phyloP scores from a whole-genome alignment of 2,329 filamentous ascomycete genomes.

The Setomelanomma holmii region DNA sequence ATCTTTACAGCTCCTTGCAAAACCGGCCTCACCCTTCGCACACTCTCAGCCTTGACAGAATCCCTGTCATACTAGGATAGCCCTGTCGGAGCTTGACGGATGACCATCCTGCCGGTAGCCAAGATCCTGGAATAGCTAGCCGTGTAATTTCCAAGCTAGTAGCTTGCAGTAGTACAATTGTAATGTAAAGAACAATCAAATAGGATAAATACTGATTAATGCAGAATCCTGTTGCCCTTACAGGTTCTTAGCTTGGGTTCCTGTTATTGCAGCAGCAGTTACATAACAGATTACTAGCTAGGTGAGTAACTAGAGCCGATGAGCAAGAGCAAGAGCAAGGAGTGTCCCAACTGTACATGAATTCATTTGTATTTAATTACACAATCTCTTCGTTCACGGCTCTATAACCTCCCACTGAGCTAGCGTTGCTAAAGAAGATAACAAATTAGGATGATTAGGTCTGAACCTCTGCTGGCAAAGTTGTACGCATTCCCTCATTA shows the following conservation, averaged over 20 bases:
- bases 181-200: too few relatives aligned
- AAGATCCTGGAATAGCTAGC: not conserved
- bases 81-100: not conserved
- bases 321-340: not conserved
- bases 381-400: not conserved
- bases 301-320: too few relatives aligned
- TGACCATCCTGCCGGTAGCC: not conserved
- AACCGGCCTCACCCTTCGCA: constrained; percentile 1
- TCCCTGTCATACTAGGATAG: constrained; percentile 3
- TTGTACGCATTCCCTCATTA: not conserved
- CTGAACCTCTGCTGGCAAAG: not conserved
- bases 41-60: not conserved
- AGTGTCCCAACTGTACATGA: not conserved
- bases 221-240: too few relatives aligned
- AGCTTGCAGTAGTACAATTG: too few relatives aligned
- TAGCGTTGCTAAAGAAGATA: not conserved
- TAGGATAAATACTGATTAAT: too few relatives aligned
- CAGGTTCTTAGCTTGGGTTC: too few relatives aligned
- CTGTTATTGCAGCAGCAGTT: too few relatives aligned
- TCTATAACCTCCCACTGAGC: not conserved
- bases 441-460: not conserved
- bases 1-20: too few relatives aligned
- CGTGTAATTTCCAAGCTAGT: not conserved
- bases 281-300: too few relatives aligned
- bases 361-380: too few relatives aligned